Evolutionary conservation across 108 stramenopile species (phyloP), one percentile per base, ranked within the genome.

Genomic region (Conticribra guillardii): DNA sequence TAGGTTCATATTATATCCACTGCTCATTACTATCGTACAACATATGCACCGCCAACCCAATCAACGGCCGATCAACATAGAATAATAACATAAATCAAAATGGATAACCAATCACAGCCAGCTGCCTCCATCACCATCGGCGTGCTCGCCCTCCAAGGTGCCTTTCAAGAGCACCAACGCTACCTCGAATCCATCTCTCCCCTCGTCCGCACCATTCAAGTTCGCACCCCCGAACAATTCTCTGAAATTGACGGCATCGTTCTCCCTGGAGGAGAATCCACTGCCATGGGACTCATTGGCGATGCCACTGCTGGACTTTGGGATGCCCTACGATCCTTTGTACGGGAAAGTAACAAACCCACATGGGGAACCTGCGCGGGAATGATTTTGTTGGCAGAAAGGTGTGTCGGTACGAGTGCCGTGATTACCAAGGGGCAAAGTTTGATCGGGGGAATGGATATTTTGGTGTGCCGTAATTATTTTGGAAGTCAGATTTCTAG

Each of bases 351-450:
- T 7, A 49, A 50, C 0, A 91, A 89, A 51, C 98, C 98, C 19
- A 89, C 93, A 0, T 99, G 98, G 98, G 99, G 99, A 30, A 99
- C 99, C 1, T 99, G 99, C 65, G 99, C 99, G 1, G 99, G 99
- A 30, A 96, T 99, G 97, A 98, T 99, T 66, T 71, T 99, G 32
- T 82, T 99, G 54, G 93, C 97, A 5, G 91, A 98, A 71, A 67
- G 85, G 61, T 96, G 96, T 60, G 89, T 97, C 29, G 96, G 96
- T 29, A 84, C 89, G 0, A 82, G 76, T 66, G 92, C 92, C 21
- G 93, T 94, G 1, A 93, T 93, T 72, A 82, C 93, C 68, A 91
- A 97, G 37, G 99, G 99, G 41, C 97, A 98, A 67, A 80, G 94
- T 49, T 72, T 98, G 68, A 91, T 99, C 53, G 98, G 98, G 5